Evolutionary conservation across 148 eudicot species (phyloP).

Genomic region (Drosera capensis): DNA sequence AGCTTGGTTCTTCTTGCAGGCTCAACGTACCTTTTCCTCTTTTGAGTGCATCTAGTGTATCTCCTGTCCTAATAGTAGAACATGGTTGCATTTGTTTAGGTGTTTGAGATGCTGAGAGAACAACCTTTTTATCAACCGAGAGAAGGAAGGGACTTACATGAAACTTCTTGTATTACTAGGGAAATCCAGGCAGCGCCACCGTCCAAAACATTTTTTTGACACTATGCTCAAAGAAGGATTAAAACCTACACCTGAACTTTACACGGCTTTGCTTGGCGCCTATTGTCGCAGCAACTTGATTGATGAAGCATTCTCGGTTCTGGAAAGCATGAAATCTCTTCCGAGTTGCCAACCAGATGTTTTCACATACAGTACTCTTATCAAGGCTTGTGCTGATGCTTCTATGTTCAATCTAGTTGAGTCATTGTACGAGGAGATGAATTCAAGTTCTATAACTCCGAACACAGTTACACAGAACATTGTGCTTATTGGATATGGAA

Average conservation of each 20-base stretch:
- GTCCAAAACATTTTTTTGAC: conserved; percentile 58
- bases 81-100: conserved; percentile 30
- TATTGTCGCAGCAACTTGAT: conserved; percentile 63
- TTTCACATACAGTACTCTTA: conserved; percentile 60
- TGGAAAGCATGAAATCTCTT: conserved; percentile 54
- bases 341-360: conserved; percentile 95
- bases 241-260: conserved; percentile 66
- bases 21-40: too few relatives aligned
- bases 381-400: conserved; percentile 79
- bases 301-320: conserved; percentile 50
- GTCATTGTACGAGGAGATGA: conserved; percentile 60
- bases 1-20: too few relatives aligned
- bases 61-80: neutral
- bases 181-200: conserved; percentile 66
- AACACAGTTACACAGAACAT: conserved; percentile 92
- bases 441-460: conserved; percentile 37
- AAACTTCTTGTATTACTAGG: conserved; percentile 85
- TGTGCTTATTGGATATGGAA: conserved; percentile 73
- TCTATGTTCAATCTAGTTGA: conserved; percentile 57
- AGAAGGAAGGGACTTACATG: conserved; percentile 91
- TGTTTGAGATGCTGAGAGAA: conserved; percentile 78
- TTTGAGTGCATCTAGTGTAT: neutral
- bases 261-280: conserved; percentile 69
- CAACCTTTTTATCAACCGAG: conserved; percentile 87
- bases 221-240: conserved; percentile 67